Conservation (phyloP, 164 flowering plant species). For the Magnolia kwangsiensis region DNA sequence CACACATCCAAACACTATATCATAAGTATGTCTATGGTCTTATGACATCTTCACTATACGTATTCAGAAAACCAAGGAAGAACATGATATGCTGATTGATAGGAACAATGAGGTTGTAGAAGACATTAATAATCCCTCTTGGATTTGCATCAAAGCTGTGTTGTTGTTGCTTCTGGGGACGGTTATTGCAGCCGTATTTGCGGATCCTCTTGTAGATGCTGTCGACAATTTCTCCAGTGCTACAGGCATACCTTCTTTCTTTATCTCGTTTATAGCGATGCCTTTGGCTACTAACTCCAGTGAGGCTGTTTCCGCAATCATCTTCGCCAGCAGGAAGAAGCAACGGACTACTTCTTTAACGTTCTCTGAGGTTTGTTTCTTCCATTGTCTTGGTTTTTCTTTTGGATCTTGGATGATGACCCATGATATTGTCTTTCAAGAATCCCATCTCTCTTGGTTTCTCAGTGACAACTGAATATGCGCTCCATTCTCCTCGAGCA, state of each 20-base stretch:
- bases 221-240: constrained; percentile 44
- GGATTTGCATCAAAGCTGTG: constrained; percentile 34
- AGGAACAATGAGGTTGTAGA: constrained; percentile 53
- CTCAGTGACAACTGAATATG: neutral
- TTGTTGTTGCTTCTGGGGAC: constrained; percentile 36
- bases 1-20: no score
- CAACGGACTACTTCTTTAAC: constrained; percentile 38
- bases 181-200: constrained; percentile 34
- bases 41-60: constrained; percentile 8
- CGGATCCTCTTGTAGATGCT: constrained; percentile 49
- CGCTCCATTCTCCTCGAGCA: neutral
- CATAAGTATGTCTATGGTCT: no score
- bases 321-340: constrained; percentile 33
- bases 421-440: neutral
- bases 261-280: constrained; percentile 36
- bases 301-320: constrained; percentile 35
- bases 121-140: constrained; percentile 19
- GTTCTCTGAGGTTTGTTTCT: constrained; percentile 42
- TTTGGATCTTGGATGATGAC: neutral
- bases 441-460: neutral
- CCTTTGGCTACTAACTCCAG: constrained; percentile 48
- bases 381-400: neutral
- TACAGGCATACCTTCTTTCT: constrained; percentile 41
- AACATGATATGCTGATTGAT: constrained; percentile 41
- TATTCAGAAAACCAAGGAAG: constrained; percentile 52